Percentiles rank a stretch among this genome's conserved stretches.
Evolutionary conservation across 2,329 filamentous ascomycete genomes (phyloP).

Genomic region (Lachnellula occidentalis): DNA sequence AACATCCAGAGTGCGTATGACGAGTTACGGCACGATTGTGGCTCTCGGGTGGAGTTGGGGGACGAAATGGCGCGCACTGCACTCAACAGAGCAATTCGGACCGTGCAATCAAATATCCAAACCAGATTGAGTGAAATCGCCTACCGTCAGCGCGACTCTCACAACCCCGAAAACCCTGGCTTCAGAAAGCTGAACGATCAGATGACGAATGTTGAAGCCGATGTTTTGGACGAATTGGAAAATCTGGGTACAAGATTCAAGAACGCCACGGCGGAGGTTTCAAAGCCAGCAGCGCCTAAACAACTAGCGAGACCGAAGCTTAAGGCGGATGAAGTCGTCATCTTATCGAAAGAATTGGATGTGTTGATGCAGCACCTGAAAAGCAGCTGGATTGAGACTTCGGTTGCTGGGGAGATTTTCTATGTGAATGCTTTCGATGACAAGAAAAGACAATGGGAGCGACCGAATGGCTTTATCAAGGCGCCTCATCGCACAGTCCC

Average conservation of each 20-base stretch:
- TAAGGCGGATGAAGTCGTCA: constrained; percentile 8
- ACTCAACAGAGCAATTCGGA: constrained; percentile 3
- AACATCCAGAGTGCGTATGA: constrained; percentile 9
- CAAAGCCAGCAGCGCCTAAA: not conserved
- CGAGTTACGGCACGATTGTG: constrained; percentile 9
- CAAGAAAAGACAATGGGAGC: constrained; percentile 8
- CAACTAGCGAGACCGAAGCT: not conserved
- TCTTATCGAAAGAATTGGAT: constrained; percentile 7
- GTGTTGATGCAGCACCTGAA: constrained; percentile 11
- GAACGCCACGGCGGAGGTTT: not conserved
- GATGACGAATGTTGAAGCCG: constrained; percentile 5
- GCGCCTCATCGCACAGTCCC: not conserved
- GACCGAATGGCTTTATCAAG: constrained; percentile 9
- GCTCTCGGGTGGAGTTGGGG: constrained; percentile 19
- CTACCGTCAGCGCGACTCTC: not conserved
- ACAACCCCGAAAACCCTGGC: constrained; percentile 7
- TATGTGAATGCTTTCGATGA: constrained; percentile 16
- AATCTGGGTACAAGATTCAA: constrained; percentile 5
- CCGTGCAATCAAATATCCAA: constrained; percentile 9
- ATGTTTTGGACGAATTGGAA: constrained; percentile 5
- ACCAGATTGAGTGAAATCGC: constrained; percentile 13
- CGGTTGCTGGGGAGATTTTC: not conserved
- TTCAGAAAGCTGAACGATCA: constrained; percentile 11
- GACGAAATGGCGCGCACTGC: constrained; percentile 10
- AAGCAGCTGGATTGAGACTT: constrained; percentile 12